These are phyloP conservation scores for Solanum tacnaense DNA, from an alignment of 257 asterid genomes.

Conservation along the genomic window DNA sequence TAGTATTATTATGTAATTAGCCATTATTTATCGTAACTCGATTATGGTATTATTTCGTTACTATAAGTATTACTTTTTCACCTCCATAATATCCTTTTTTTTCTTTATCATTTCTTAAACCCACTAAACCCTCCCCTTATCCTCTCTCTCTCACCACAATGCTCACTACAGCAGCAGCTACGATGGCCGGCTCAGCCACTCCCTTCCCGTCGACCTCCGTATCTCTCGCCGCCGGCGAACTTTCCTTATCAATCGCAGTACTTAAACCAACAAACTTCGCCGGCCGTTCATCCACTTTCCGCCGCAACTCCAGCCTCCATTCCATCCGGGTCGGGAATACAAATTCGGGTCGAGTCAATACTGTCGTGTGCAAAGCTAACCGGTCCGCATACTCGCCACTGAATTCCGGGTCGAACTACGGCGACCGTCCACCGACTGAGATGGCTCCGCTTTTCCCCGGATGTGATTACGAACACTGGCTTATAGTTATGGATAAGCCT, in stretches of 20 bases:
- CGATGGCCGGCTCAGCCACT: neutral
- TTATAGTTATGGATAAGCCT: conserved; percentile 92
- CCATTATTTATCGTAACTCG: rapidly evolving
- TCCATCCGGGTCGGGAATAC: conserved; percentile 15
- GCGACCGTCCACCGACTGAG: conserved; percentile 91
- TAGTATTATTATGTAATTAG: neutral
- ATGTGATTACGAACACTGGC: conserved; percentile 97
- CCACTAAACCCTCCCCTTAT: neutral
- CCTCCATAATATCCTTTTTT: neutral
- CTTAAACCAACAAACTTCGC: conserved; percentile 9
- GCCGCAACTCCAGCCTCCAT: neutral
- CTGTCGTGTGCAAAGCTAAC: conserved; percentile 55
- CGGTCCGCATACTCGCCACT: conserved; percentile 75
- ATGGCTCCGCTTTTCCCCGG: conserved; percentile 97
- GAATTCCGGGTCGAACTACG: conserved; percentile 64
- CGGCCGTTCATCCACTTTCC: neutral
- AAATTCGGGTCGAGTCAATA: conserved; percentile 13
- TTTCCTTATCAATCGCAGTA: neutral
- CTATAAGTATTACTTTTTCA: neutral
- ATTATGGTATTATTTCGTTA: neutral
- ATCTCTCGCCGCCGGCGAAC: neutral
- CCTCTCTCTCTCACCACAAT: neutral
- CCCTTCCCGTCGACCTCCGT: neutral
- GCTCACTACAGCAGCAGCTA: neutral
- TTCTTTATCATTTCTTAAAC: neutral